Percentiles rank a stretch among this genome's conserved stretches.
Evolutionary conservation across 306 rosid species (phyloP).

Genomic region (Comarum palustre): DNA sequence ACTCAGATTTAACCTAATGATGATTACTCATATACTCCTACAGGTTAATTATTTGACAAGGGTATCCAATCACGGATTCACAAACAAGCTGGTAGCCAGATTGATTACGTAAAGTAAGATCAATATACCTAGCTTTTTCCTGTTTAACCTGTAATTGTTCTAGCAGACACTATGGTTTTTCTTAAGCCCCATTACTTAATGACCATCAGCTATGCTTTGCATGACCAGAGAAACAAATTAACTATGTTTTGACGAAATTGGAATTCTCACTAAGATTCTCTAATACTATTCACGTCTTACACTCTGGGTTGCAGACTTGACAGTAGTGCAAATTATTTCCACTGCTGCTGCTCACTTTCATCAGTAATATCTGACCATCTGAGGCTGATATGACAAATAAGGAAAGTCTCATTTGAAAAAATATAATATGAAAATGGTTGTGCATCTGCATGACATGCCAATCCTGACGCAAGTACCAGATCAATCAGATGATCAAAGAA

Average conservation of each 20-base stretch:
- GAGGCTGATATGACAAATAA: conserved; percentile 41
- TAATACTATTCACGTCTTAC: conserved; percentile 10
- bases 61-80: conserved; percentile 32
- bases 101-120: conserved; percentile 22
- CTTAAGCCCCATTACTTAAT: not conserved
- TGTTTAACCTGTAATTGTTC: not conserved
- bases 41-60: conserved; percentile 28
- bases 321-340: conserved; percentile 2
- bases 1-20: conserved; percentile 8
- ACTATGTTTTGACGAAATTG: conserved; percentile 3
- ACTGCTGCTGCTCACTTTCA: conserved; percentile 8
- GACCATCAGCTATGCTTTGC: not conserved
- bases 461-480: not conserved
- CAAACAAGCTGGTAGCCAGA: conserved; percentile 31
- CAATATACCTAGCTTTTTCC: not conserved
- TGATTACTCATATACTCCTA: conserved; percentile 14
- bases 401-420: conserved; percentile 27
- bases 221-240: not conserved
- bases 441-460: not conserved
- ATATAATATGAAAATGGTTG: not conserved
- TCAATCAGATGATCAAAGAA: not conserved
- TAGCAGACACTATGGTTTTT: not conserved
- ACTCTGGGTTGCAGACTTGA: conserved; percentile 1
- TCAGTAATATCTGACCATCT: conserved; percentile 25
- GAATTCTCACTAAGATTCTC: conserved; percentile 9